phyloP scores from a whole-genome alignment of 176 grass and related monocot species.

The Rhynchospora breviuscula region DNA sequence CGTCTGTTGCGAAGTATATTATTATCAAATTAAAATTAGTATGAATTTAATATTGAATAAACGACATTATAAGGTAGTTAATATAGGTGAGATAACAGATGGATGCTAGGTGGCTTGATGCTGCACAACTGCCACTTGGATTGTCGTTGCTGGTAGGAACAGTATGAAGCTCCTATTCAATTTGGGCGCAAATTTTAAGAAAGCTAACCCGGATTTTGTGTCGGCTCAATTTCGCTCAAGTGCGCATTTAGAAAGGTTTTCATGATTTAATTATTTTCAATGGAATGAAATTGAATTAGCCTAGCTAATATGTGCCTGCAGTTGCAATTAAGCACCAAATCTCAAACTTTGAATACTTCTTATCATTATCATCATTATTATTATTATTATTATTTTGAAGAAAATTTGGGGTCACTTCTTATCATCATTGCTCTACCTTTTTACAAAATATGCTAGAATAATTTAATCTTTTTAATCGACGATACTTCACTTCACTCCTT shows the following conservation, averaged over 20 bases:
- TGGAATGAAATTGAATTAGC: no score
- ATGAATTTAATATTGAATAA: not conserved
- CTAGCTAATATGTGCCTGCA: no score
- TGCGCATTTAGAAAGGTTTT: not conserved
- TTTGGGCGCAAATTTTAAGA: not conserved
- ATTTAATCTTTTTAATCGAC: no score
- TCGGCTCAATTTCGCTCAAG: not conserved
- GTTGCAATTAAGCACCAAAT: no score
- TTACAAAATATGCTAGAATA: no score
- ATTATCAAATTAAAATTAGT: not conserved
- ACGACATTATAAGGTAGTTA: conserved; percentile 26
- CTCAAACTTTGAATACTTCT: no score
- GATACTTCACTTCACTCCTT: no score
- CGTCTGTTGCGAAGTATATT: not conserved
- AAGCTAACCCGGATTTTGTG: not conserved
- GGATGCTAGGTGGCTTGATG: conserved; percentile 17
- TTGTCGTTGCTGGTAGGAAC: not conserved
- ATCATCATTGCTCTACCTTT: no score
- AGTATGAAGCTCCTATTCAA: not conserved
- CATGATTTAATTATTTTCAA: no score
- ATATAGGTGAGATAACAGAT: conserved; percentile 27
- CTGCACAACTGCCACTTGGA: conserved; percentile 15
- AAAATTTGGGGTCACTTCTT: no score
- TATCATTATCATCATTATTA: no score
- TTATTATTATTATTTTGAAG: no score